phyloP scores from a whole-genome alignment of 768 basidiomycete genomes.

The Psilocybe sp. region DNA sequence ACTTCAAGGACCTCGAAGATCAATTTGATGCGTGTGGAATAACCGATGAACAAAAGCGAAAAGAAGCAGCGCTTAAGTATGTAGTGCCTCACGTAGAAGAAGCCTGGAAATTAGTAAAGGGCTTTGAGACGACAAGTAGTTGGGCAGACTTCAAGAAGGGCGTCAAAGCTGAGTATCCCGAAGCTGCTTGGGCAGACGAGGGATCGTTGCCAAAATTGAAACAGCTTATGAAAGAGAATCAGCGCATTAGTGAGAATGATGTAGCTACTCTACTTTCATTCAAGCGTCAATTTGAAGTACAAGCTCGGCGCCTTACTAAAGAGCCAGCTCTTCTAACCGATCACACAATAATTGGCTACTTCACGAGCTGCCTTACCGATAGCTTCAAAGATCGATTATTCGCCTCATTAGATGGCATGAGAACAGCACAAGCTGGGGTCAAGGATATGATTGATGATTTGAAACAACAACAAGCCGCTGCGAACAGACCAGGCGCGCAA shows the following conservation, averaged over 20 bases:
- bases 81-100: not conserved
- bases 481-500: no score
- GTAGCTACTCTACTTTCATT: not conserved
- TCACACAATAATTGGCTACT: not conserved
- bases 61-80: not conserved
- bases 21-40: not conserved
- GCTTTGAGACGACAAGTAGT: not conserved
- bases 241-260: not conserved
- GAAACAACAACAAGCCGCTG: no score
- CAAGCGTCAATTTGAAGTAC: not conserved
- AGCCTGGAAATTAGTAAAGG: not conserved
- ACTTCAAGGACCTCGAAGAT: not conserved
- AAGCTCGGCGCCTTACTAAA: not conserved
- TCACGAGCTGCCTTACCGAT: not conserved
- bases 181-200: not conserved
- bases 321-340: not conserved
- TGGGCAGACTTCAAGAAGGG: not conserved
- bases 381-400: not conserved
- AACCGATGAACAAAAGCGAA: not conserved
- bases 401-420: not conserved
- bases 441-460: no score
- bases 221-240: constrained; percentile 1
- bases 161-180: not conserved
- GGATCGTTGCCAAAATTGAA: not conserved
- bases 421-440: no score